phyloP scores from a whole-genome alignment of 148 eudicot genomes.

The Rhododendron molle region DNA sequence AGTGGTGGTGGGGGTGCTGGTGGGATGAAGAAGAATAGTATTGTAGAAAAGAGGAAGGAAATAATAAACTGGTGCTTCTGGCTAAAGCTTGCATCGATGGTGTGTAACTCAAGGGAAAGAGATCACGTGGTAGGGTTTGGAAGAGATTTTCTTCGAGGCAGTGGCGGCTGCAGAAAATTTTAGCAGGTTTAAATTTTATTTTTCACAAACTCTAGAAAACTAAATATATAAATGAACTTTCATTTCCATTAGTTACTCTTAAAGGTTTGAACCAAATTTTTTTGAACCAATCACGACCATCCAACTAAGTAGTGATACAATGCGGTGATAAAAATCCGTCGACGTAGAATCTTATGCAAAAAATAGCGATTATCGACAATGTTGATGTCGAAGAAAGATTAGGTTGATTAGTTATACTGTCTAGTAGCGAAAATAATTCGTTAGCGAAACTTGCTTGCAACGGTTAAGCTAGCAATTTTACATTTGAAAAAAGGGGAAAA shows the following conservation, averaged over 20 bases:
- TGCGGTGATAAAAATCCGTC: background rate
- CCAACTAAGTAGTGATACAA: background rate
- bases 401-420: background rate
- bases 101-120: slow-evolving; percentile 12
- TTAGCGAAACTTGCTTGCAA: background rate
- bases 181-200: no score
- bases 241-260: no score
- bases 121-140: slow-evolving; percentile 15
- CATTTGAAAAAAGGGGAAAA: no score
- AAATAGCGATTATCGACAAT: background rate
- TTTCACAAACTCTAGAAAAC: no score
- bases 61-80: background rate
- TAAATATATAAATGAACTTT: no score
- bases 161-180: background rate
- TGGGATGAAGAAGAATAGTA: background rate
- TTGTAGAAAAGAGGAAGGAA: background rate
- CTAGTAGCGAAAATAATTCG: background rate
- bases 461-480: no score
- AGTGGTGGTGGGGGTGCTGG: background rate
- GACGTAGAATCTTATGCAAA: no score
- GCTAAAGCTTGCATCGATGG: slow-evolving; percentile 3
- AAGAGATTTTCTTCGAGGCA: background rate
- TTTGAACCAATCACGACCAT: background rate
- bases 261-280: no score
- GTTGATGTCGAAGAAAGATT: no score